phyloP scores from a whole-genome alignment of 257 asterid species.

The Solanum lycopersicoides region DNA sequence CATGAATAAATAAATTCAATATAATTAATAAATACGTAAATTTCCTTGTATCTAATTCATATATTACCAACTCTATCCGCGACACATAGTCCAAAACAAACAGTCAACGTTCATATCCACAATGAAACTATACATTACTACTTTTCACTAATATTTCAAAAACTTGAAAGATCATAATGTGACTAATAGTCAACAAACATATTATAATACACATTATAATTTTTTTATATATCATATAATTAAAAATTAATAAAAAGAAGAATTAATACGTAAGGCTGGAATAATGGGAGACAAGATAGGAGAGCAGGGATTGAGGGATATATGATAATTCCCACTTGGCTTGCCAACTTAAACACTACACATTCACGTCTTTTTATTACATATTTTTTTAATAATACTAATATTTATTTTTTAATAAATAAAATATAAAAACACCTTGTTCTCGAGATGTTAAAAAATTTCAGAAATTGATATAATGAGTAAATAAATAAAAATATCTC shows the following conservation, averaged over 20 bases:
- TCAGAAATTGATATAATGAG: not conserved
- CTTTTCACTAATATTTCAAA: not conserved
- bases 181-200: not conserved
- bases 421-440: not conserved
- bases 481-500: not conserved
- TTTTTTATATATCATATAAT: not conserved
- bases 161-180: not conserved
- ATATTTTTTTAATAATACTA: not conserved
- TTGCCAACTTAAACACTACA: slow-evolving; percentile 3
- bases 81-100: not conserved
- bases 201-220: not conserved
- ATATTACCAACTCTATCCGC: no score
- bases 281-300: slow-evolving; percentile 1
- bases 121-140: not conserved
- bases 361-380: not conserved
- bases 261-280: not conserved
- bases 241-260: not conserved
- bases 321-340: not conserved
- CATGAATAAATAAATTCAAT: no score
- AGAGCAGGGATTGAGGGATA: not conserved
- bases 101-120: not conserved
- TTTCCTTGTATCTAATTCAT: not conserved
- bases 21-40: no score
- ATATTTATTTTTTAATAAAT: not conserved
- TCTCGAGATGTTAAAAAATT: slow-evolving; percentile 23